Evolutionary conservation across 208 protist species (phyloP), one percentile per base, ranked within the genome.

Genomic region (Trypanosoma melophagium): DNA sequence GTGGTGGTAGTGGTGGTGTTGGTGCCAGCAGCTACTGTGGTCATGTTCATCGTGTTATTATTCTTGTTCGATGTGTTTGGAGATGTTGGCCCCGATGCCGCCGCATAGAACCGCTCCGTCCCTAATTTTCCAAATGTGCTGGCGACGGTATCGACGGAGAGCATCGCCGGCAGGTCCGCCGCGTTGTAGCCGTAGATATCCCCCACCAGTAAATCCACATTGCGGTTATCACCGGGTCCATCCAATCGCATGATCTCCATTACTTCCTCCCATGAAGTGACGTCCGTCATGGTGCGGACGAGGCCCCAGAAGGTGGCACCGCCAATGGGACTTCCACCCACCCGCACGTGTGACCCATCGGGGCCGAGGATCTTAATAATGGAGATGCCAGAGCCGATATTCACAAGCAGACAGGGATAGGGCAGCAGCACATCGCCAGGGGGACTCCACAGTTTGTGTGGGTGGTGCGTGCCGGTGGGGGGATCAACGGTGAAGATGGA

Each of bases 121-220:
- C 91, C 92, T 24, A 89, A 66, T 65, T 95, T 97, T 8, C 92
- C 92, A 81, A 97, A 97, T 8, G 84, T 87, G 79, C 88, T 95
- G 56, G 86, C 92, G 45, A 97, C 88, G 38, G 77, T 94, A 49
- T 97, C 87, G 13, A 78, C 71, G 7, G 84, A 90, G 21, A 97
- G 84, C 89, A 93, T 94, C 44, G 85, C 86, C 0, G 89, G 91
- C 14, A 96, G 72, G 60, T 94, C 89, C 62, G 90, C 87, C 13
- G 87, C 91, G 73, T 90, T 89, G 82, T 98, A 98, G 52, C 97
- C 98, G 70, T 99, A 99, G 50, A 99, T 99, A 76, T 99, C 97
- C 17, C 97, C 97, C 7, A 99, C 97, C 0, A 98, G 87, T 28
- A 99, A 77, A 71, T 99, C 97, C 9, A 99, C 96, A 56, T 97